phyloP scores from a whole-genome alignment of 2,329 filamentous ascomycete species.

The Alternaria rosae region DNA sequence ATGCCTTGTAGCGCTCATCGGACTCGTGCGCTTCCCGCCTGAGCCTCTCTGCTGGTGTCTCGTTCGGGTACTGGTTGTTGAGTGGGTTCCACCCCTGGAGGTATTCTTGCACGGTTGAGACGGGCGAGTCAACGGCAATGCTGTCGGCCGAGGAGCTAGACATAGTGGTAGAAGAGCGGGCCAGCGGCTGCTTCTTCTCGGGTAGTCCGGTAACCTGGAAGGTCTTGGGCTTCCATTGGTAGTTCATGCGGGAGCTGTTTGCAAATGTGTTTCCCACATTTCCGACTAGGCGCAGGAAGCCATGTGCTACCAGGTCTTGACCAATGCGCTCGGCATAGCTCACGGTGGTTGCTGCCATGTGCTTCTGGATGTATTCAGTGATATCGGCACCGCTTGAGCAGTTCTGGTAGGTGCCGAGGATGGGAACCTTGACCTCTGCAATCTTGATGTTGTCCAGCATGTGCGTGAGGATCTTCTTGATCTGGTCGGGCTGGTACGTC shows the following conservation, averaged over 20 bases:
- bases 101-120: conserved; percentile 86
- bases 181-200: conserved; percentile 80
- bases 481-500: conserved; percentile 80
- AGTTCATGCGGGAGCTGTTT: conserved; percentile 96
- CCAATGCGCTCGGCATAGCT: conserved; percentile 94
- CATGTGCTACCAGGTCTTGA: conserved; percentile 86
- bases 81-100: conserved; percentile 91
- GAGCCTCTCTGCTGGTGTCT: conserved; percentile 85
- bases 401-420: conserved; percentile 93
- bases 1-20: conserved; percentile 91
- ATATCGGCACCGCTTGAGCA: conserved; percentile 92
- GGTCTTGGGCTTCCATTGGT: conserved; percentile 93
- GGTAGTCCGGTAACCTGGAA: conserved; percentile 88
- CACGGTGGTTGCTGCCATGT: conserved; percentile 83
- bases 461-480: conserved; percentile 88
- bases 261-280: conserved; percentile 96
- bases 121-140: conserved; percentile 76
- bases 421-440: conserved; percentile 92
- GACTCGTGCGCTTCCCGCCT: conserved; percentile 88
- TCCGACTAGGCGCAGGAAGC: conserved; percentile 88
- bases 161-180: conserved; percentile 76
- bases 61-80: conserved; percentile 89
- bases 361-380: conserved; percentile 90
- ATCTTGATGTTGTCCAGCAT: conserved; percentile 88
- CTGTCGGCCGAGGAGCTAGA: conserved; percentile 52